Conservation (phyloP, 805 yeast species). For the Tetrapisispora taiwanensis region DNA sequence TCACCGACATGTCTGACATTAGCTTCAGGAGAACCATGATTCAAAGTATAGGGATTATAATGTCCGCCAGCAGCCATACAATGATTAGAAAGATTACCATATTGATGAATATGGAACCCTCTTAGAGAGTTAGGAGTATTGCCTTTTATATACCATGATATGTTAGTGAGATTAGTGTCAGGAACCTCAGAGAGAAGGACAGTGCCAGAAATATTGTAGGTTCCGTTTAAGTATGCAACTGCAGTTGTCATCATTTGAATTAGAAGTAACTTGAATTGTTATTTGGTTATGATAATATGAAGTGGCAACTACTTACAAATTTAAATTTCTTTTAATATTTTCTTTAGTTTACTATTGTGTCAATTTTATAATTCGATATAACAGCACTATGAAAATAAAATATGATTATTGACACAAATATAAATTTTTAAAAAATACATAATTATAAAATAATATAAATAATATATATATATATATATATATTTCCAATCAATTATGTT, state of each 20-base stretch:
- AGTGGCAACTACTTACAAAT: no score
- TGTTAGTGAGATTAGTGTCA: conserved; percentile 73
- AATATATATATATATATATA: background rate
- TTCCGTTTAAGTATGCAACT: conserved; percentile 96
- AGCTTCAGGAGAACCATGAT: conserved; percentile 84
- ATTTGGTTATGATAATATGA: no score
- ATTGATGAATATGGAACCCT: conserved; percentile 97
- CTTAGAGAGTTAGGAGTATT: conserved; percentile 78
- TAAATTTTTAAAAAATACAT: no score
- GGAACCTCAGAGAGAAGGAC: conserved; percentile 78
- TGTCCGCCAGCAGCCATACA: conserved; percentile 98
- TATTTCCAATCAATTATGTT: no score
- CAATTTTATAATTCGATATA: no score
- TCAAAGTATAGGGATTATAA: conserved; percentile 81
- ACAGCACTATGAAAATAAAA: no score
- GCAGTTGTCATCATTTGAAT: conserved; percentile 29
- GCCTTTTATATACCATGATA: conserved; percentile 86
- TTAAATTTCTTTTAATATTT: no score
- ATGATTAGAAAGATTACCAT: conserved; percentile 93
- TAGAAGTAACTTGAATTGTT: no score
- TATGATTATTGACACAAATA: no score
- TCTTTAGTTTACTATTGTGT: no score
- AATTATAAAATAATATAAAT: no score
- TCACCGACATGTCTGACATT: conserved; percentile 53
- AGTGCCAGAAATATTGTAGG: conserved; percentile 74